Conservation (phyloP, 345 rosid species). For the Balakata baccata region DNA sequence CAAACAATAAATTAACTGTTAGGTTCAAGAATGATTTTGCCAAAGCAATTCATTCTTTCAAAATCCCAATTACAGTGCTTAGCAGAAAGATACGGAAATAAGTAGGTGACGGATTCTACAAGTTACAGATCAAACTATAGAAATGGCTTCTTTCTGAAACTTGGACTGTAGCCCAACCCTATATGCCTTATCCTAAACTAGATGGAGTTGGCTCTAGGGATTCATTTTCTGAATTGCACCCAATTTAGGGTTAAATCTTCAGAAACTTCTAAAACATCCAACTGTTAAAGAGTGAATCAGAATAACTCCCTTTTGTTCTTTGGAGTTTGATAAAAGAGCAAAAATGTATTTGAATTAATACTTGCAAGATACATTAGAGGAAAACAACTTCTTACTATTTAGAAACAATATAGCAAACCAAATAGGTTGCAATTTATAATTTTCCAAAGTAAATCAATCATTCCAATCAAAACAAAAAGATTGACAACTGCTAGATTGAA, state of each 20-base stretch:
- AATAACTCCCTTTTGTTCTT: neutral
- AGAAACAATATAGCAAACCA: neutral
- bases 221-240: neutral
- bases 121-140: neutral
- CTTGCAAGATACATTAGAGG: neutral
- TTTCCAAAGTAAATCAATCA: neutral
- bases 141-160: neutral
- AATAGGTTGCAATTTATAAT: neutral
- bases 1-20: neutral
- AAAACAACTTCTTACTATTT: neutral
- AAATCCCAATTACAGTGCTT: neutral
- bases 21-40: constrained; percentile 3
- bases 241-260: neutral
- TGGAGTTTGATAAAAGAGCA: neutral
- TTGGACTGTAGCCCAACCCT: neutral
- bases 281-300: neutral
- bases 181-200: neutral
- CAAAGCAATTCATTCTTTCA: neutral
- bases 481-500: neutral
- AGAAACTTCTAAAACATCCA: neutral
- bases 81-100: neutral
- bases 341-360: neutral
- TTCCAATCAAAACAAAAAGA: constrained; percentile 4
- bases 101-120: neutral
- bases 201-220: neutral